Percentiles rank a stretch among this genome's conserved stretches.
phyloP scores from a whole-genome alignment of 2,329 filamentous ascomycete species.

The Cercospora nicotianae region DNA sequence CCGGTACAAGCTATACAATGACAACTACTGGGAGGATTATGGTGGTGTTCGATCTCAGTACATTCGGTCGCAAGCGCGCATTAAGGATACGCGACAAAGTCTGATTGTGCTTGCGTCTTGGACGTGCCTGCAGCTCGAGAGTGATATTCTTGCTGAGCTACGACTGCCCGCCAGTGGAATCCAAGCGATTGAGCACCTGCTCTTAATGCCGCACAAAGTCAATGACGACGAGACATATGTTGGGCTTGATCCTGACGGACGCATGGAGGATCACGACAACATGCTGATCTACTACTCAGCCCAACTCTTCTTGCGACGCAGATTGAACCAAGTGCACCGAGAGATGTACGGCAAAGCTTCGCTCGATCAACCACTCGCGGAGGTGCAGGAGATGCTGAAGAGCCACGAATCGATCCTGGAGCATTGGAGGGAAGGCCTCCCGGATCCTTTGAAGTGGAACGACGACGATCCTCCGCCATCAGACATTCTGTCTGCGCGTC shows the following conservation, averaged over 20 bases:
- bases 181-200: slow-evolving; percentile 57
- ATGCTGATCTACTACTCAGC: slow-evolving; percentile 60
- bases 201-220: slow-evolving; percentile 66
- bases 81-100: slow-evolving; percentile 41
- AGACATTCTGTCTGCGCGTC: slow-evolving; percentile 77
- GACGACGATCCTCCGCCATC: slow-evolving; percentile 68
- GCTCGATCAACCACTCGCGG: slow-evolving; percentile 23
- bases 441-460: slow-evolving; percentile 58
- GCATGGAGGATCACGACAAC: slow-evolving; percentile 34
- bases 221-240: slow-evolving; percentile 33
- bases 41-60: slow-evolving; percentile 41
- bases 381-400: slow-evolving; percentile 34
- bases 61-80: slow-evolving; percentile 31
- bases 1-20: slow-evolving; percentile 56
- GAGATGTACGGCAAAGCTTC: slow-evolving; percentile 51
- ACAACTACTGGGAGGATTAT: slow-evolving; percentile 36
- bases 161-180: slow-evolving; percentile 61
- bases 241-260: slow-evolving; percentile 26
- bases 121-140: slow-evolving; percentile 92
- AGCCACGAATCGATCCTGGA: slow-evolving; percentile 45
- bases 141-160: slow-evolving; percentile 89
- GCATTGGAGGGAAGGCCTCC: slow-evolving; percentile 56
- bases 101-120: slow-evolving; percentile 70
- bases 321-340: slow-evolving; percentile 57
- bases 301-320: slow-evolving; percentile 61